Conservation (phyloP, 306 rosid genomes). For the Lablab purpureus region DNA sequence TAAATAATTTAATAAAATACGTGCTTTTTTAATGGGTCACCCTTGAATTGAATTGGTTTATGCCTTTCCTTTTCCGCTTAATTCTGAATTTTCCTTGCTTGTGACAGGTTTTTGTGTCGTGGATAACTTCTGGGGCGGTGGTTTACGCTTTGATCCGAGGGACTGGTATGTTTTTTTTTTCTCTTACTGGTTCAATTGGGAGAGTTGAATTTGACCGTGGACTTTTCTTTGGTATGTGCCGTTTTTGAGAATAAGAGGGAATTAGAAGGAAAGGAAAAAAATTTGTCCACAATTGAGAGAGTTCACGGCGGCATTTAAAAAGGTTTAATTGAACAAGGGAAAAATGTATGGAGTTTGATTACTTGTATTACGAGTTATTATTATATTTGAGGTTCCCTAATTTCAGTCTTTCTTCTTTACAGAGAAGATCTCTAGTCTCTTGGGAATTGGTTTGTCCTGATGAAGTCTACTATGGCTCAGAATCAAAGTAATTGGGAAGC, state of each 20-base stretch:
- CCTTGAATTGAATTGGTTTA: constrained; percentile 39
- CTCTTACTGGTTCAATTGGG: constrained; percentile 36
- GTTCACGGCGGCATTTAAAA: constrained; percentile 5
- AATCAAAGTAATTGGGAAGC: constrained; percentile 93
- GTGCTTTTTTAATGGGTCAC: background rate
- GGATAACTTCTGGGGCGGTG: constrained; percentile 31
- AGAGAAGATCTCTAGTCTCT: constrained; percentile 40
- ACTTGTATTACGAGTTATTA: constrained; percentile 25
- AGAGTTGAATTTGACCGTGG: constrained; percentile 8
- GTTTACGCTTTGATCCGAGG: constrained; percentile 55
- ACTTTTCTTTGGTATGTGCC: constrained; percentile 23
- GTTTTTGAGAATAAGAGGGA: constrained; percentile 32
- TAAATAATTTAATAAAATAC: background rate
- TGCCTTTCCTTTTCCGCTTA: constrained; percentile 26
- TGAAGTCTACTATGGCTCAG: constrained; percentile 72
- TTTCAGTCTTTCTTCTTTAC: constrained; percentile 42
- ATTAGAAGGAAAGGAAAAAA: constrained; percentile 14
- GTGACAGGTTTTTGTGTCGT: constrained; percentile 44
- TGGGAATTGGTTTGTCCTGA: constrained; percentile 34
- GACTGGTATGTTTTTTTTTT: constrained; percentile 36
- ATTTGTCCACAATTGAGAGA: background rate
- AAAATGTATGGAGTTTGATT: constrained; percentile 18
- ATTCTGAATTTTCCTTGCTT: constrained; percentile 30
- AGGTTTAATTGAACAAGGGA: constrained; percentile 22
- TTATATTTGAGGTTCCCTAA: constrained; percentile 16